Percentiles rank a stretch among this genome's conserved stretches.
phyloP scores from a whole-genome alignment of 2,329 filamentous ascomycete genomes.

The Trichoderma koningii region DNA sequence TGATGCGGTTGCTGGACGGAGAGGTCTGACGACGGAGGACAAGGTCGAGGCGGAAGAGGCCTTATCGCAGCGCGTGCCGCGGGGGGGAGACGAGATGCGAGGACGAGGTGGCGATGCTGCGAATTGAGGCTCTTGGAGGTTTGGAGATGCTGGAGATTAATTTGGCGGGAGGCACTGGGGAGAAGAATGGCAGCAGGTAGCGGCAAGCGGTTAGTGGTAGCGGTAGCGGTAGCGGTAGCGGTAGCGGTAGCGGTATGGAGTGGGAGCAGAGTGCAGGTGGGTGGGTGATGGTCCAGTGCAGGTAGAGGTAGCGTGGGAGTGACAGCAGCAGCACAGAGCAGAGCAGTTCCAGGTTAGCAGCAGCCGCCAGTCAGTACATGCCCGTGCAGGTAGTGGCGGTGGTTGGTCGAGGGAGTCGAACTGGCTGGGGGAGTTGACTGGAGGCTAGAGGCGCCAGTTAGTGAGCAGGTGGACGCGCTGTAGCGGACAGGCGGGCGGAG shows the following conservation, averaged over 20 bases:
- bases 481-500: neutral
- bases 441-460: neutral
- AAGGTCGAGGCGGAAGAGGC: conserved; percentile 26
- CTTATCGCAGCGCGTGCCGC: conserved; percentile 34
- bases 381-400: conserved; percentile 12
- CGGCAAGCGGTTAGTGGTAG: too few species aligned
- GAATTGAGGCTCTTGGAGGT: conserved; percentile 21
- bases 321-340: conserved; percentile 14
- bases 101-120: conserved; percentile 24
- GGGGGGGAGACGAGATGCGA: conserved; percentile 25
- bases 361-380: too few species aligned
- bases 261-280: too few species aligned
- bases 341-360: conserved; percentile 3
- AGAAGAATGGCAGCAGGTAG: too few species aligned
- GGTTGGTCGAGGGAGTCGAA: conserved; percentile 4
- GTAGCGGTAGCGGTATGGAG: too few species aligned
- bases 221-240: too few species aligned
- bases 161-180: conserved; percentile 19
- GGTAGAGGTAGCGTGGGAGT: neutral
- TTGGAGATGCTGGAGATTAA: conserved; percentile 16
- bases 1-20: conserved; percentile 41
- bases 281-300: too few species aligned
- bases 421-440: too few species aligned
- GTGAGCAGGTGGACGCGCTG: conserved; percentile 16
- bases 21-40: conserved; percentile 30